Conservation (phyloP, 768 basidiomycete species). For the Asterophora parasitica region DNA sequence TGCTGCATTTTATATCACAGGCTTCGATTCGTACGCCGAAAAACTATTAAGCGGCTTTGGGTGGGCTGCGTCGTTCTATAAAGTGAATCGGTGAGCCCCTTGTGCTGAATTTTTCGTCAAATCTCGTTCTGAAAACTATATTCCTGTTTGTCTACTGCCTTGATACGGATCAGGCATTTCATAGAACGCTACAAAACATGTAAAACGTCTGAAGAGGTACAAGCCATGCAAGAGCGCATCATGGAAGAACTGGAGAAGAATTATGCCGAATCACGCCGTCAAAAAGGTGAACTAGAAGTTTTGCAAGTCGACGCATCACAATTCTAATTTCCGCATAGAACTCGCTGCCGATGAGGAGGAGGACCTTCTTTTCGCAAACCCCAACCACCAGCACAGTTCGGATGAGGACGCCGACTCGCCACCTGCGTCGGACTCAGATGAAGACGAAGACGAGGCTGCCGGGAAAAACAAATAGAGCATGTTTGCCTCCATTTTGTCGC, state of each 20-base stretch:
- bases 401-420: conserved; percentile 14
- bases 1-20: conserved; percentile 91
- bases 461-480: too few species aligned
- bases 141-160: background rate
- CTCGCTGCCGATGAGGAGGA: conserved; percentile 31
- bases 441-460: conserved; percentile 15
- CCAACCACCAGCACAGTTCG: conserved; percentile 44
- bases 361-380: conserved; percentile 66
- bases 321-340: conserved; percentile 14
- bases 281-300: conserved; percentile 35
- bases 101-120: background rate
- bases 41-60: conserved; percentile 76
- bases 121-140: background rate
- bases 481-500: too few species aligned
- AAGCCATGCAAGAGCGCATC: conserved; percentile 57
- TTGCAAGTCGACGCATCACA: background rate
- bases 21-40: conserved; percentile 79
- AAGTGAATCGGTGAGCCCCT: conserved; percentile 67
- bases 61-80: conserved; percentile 87
- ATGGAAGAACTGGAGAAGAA: conserved; percentile 63
- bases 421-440: conserved; percentile 12
- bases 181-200: conserved; percentile 79
- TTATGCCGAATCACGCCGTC: conserved; percentile 53
- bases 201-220: conserved; percentile 52
- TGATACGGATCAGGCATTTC: conserved; percentile 38